These are phyloP conservation scores for Suillus fuscotomentosus DNA, from an alignment of 768 basidiomycete genomes.

Conservation along the genomic window DNA sequence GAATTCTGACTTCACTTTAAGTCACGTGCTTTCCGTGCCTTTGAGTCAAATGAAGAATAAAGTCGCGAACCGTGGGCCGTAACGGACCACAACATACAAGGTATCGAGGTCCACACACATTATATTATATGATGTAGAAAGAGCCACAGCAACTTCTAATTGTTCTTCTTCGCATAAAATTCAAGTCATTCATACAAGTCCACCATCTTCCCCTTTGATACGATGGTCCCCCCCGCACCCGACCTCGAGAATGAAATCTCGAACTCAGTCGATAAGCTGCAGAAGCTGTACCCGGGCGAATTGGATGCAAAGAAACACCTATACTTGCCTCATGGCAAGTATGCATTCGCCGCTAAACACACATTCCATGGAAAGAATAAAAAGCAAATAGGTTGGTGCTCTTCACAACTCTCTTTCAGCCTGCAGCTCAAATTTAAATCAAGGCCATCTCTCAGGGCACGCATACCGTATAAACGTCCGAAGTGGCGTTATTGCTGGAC, in stretches of 20 bases:
- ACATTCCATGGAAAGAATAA: neutral
- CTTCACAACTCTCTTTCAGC: neutral
- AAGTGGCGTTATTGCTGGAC: slow-evolving; percentile 9
- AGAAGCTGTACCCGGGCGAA: slow-evolving; percentile 5
- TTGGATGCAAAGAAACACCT: slow-evolving; percentile 9
- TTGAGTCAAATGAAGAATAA: slow-evolving; percentile 2
- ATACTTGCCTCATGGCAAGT: slow-evolving; percentile 12
- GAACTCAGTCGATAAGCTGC: slow-evolving; percentile 2
- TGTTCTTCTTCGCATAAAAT: neutral
- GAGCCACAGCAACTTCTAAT: slow-evolving; percentile 1
- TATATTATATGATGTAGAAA: neutral
- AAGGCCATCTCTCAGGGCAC: neutral
- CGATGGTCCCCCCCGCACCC: neutral
- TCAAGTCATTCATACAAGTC: neutral
- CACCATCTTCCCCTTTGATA: neutral
- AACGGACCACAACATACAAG: neutral
- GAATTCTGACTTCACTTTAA: neutral
- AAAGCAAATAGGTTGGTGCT: neutral
- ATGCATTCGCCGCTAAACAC: slow-evolving; percentile 9
- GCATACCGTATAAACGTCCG: neutral
- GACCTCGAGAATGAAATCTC: neutral
- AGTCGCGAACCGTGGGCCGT: neutral
- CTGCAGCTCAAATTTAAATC: neutral
- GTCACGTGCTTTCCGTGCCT: neutral
- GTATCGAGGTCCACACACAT: neutral